Conservation (phyloP, 169 alveolate species). For the Plasmodium inui region DNA sequence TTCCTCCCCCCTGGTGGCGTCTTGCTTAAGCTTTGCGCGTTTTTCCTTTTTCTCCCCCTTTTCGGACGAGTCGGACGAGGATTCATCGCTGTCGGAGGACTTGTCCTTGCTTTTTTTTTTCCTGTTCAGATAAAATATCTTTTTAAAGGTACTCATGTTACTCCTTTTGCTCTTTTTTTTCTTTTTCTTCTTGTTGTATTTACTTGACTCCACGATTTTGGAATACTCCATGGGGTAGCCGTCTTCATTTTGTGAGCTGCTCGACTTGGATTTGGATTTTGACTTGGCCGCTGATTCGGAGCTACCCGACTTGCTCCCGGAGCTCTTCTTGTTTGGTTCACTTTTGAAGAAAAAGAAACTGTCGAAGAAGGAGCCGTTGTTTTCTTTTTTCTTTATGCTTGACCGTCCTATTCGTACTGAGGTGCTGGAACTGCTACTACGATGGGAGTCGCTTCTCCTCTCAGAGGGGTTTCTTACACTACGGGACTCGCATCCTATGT, state of each 20-base stretch:
- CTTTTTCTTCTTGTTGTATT: conserved; percentile 8
- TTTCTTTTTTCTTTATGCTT: neutral
- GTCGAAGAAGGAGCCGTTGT: conserved; percentile 23
- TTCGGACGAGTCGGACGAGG: neutral
- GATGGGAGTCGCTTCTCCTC: neutral
- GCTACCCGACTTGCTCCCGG: conserved; percentile 12
- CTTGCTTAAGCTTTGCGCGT: neutral
- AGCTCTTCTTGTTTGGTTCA: conserved; percentile 22
- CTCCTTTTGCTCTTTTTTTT: conserved; percentile 36
- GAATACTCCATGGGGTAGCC: conserved; percentile 27
- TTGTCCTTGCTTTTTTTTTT: conserved; percentile 44
- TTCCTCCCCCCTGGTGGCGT: neutral
- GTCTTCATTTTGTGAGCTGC: conserved; percentile 1
- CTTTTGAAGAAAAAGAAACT: conserved; percentile 32
- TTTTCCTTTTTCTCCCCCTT: conserved; percentile 4
- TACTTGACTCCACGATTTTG: conserved; percentile 13
- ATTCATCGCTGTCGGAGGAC: conserved; percentile 1
- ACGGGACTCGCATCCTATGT: neutral
- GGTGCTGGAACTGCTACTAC: neutral
- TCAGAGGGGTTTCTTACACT: neutral
- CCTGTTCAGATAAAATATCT: conserved; percentile 40
- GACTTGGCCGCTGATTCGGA: conserved; percentile 17
- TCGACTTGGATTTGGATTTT: conserved; percentile 15
- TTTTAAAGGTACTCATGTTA: conserved; percentile 47
- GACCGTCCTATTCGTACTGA: neutral